A percentile compares a stretch with the other conserved stretches of the same genome.
Conservation (phyloP, 331 rosid genomes). For the Pyrus hybrid region DNA sequence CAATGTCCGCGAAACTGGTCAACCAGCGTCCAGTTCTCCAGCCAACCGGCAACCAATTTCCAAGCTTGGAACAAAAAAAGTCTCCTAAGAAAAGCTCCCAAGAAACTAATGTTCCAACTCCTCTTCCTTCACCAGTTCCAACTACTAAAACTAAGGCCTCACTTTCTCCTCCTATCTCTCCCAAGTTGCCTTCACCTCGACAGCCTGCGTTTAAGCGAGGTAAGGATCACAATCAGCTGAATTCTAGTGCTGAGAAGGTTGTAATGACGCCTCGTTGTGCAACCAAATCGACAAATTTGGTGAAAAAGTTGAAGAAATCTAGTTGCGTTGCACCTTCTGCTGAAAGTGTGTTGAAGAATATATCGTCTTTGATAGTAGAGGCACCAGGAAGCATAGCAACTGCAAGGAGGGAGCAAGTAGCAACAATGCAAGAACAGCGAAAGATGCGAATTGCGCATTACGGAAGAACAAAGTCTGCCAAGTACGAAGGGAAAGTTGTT, state of each 20-base stretch:
- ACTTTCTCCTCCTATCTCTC: constrained; percentile 22
- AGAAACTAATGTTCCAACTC: not conserved
- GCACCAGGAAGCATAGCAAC: constrained; percentile 33
- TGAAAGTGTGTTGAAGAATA: not conserved
- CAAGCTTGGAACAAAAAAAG: constrained; percentile 12
- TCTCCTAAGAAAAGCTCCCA: constrained; percentile 6
- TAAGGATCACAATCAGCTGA: constrained; percentile 14
- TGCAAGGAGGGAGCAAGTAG: constrained; percentile 28
- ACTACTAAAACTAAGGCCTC: constrained; percentile 3
- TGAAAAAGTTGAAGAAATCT: constrained; percentile 16
- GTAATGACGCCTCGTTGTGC: not conserved
- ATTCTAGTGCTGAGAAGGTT: constrained; percentile 15
- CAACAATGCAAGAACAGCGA: constrained; percentile 26
- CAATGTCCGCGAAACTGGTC: not conserved
- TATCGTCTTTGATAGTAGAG: constrained; percentile 13
- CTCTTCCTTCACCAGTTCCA: constrained; percentile 5
- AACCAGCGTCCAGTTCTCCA: constrained; percentile 17
- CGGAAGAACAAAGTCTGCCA: constrained; percentile 21
- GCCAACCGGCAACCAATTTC: constrained; percentile 21
- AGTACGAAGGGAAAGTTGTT: constrained; percentile 8
- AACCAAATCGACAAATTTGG: not conserved
- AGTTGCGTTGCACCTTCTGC: not conserved
- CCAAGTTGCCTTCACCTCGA: constrained; percentile 27
- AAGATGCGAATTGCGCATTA: constrained; percentile 23
- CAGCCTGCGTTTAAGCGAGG: constrained; percentile 23